Percentiles rank a stretch among this genome's conserved stretches.
These are phyloP conservation scores for Phyllosticta citribraziliensis DNA, from an alignment of 2,329 filamentous ascomycete genomes.

Conservation along the genomic window DNA sequence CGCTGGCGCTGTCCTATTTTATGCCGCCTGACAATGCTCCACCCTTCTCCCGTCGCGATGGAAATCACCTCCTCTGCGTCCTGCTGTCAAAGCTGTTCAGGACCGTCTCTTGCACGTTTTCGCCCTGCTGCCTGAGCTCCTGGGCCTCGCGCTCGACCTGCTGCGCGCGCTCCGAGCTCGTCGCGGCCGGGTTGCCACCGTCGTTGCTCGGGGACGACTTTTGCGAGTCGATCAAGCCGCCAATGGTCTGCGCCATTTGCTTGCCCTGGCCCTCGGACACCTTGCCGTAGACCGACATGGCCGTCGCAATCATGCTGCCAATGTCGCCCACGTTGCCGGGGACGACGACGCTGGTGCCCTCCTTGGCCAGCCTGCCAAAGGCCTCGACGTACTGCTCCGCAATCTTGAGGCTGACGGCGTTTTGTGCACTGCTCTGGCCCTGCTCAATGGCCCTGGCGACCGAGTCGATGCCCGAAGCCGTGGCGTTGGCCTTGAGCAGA, in stretches of 20 bases:
- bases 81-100: constrained; percentile 12
- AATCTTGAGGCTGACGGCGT: constrained; percentile 75
- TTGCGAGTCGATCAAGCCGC: neutral
- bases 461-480: constrained; percentile 77
- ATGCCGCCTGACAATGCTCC: neutral
- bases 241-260: constrained; percentile 44
- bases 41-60: neutral
- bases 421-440: constrained; percentile 66
- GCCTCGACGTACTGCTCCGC: constrained; percentile 98
- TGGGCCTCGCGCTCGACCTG: constrained; percentile 7
- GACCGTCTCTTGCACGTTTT: constrained; percentile 10
- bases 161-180: neutral
- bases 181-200: neutral
- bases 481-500: constrained; percentile 72
- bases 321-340: constrained; percentile 97
- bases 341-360: constrained; percentile 90
- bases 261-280: constrained; percentile 72
- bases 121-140: constrained; percentile 11
- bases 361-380: constrained; percentile 83
- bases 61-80: constrained; percentile 7
- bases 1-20: neutral
- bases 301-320: constrained; percentile 91
- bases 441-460: constrained; percentile 67
- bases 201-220: neutral
- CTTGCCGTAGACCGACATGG: constrained; percentile 90